Conservation (phyloP, 805 yeast species). For the Middelhovenomyces tepae region DNA sequence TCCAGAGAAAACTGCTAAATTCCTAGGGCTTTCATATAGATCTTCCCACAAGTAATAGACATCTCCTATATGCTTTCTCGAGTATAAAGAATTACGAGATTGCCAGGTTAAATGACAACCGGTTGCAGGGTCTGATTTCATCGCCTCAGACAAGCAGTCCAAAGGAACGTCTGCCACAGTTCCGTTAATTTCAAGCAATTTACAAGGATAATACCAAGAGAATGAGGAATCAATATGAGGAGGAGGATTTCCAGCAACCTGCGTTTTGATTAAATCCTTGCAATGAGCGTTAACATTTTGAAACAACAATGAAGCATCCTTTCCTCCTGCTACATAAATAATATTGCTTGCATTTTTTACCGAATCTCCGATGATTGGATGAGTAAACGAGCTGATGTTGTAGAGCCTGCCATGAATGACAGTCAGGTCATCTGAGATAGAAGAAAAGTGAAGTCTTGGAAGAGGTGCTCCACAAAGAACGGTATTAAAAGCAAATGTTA, state of each 20-base stretch:
- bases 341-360: conserved; percentile 40
- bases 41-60: conserved; percentile 77
- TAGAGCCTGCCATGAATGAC: conserved; percentile 69
- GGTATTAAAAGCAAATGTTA: conserved; percentile 56
- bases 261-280: conserved; percentile 49
- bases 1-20: conserved; percentile 70
- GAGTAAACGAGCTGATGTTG: conserved; percentile 50
- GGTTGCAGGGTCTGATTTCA: conserved; percentile 55
- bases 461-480: conserved; percentile 44
- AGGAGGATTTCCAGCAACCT: conserved; percentile 53
- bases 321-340: conserved; percentile 52
- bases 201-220: conserved; percentile 91
- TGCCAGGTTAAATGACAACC: conserved; percentile 64
- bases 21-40: conserved; percentile 50
- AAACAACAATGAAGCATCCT: conserved; percentile 52
- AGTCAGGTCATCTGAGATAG: conserved; percentile 44
- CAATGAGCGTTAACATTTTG: conserved; percentile 94
- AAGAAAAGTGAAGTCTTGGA: conserved; percentile 43
- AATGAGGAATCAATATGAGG: conserved; percentile 37
- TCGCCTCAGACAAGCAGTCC: conserved; percentile 29
- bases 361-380: conserved; percentile 36
- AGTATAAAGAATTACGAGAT: conserved; percentile 56
- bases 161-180: not conserved
- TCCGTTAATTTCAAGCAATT: conserved; percentile 14
- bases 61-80: conserved; percentile 48